A percentile compares a stretch with the other conserved stretches of the same genome.
Evolutionary conservation across 257 asterid species (phyloP).

Genomic region (Cruciata laevipes): DNA sequence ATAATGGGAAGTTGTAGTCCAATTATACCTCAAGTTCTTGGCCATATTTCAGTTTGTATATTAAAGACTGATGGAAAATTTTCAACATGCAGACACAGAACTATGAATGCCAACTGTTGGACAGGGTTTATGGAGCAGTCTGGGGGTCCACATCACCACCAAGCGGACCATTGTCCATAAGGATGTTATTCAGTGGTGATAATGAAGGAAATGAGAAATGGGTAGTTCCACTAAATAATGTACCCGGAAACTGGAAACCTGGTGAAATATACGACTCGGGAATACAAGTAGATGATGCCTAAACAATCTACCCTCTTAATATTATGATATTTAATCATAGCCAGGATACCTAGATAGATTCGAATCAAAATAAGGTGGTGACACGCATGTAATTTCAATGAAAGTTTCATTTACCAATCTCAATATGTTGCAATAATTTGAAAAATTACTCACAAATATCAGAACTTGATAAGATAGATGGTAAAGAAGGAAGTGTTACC

Average conservation of each 20-base stretch:
- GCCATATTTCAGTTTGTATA: not conserved
- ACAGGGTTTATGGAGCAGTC: slow-evolving; percentile 60
- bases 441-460: not conserved
- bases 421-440: not conserved
- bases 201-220: slow-evolving; percentile 60
- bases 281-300: slow-evolving; percentile 45
- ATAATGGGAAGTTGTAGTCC: no score
- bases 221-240: slow-evolving; percentile 53
- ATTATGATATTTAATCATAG: not conserved
- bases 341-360: not conserved
- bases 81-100: slow-evolving; percentile 45
- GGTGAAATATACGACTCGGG: slow-evolving; percentile 76
- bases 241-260: slow-evolving; percentile 69
- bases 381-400: not conserved
- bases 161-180: slow-evolving; percentile 57
- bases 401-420: not conserved
- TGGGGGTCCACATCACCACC: slow-evolving; percentile 72
- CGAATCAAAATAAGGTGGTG: not conserved
- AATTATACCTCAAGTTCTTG: no score
- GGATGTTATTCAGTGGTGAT: slow-evolving; percentile 55
- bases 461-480: not conserved
- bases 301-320: slow-evolving; percentile 5
- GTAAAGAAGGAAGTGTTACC: not conserved
- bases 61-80: not conserved
- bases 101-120: slow-evolving; percentile 58